Evolutionary conservation across 768 basidiomycete genomes (phyloP).

Genomic region (Lentinula guzmanii): DNA sequence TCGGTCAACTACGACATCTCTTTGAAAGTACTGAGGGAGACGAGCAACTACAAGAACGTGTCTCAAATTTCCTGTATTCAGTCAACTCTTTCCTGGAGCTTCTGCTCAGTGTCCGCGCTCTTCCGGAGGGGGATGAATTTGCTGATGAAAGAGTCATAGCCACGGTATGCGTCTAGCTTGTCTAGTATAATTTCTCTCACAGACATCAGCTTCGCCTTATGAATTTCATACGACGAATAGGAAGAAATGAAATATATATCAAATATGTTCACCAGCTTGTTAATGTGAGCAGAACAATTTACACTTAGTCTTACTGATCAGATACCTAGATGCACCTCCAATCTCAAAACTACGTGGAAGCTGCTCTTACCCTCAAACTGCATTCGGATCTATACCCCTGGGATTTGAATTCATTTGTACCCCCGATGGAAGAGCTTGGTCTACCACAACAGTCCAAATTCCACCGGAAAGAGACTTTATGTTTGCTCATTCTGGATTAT

Average conservation of each 20-base stretch:
- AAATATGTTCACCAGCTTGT: constrained; percentile 96
- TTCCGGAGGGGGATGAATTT: constrained; percentile 92
- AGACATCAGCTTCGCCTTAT: constrained; percentile 70
- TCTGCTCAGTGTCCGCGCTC: constrained; percentile 75
- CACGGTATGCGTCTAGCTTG: constrained; percentile 41
- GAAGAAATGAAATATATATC: constrained; percentile 90
- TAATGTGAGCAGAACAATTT: constrained; percentile 48
- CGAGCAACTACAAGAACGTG: constrained; percentile 68
- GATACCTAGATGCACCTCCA: constrained; percentile 70
- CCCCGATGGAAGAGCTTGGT: constrained; percentile 84
- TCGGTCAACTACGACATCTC: constrained; percentile 82
- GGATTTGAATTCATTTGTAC: constrained; percentile 76
- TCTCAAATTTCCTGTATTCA: constrained; percentile 79
- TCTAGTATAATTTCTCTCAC: constrained; percentile 7
- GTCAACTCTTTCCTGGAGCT: constrained; percentile 92
- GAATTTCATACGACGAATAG: constrained; percentile 91
- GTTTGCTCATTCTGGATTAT: constrained; percentile 88
- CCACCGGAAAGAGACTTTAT: constrained; percentile 89
- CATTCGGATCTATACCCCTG: constrained; percentile 93
- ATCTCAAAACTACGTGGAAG: constrained; percentile 89
- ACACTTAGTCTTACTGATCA: neutral
- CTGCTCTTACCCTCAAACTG: constrained; percentile 86
- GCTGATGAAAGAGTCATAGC: constrained; percentile 93
- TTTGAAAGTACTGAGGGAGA: constrained; percentile 84
- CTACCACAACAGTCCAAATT: constrained; percentile 92